A percentile compares a stretch with the other conserved stretches of the same genome.
Conservation (phyloP, 1,284 basidiomycete species). For the Trichosporon sp. region DNA sequence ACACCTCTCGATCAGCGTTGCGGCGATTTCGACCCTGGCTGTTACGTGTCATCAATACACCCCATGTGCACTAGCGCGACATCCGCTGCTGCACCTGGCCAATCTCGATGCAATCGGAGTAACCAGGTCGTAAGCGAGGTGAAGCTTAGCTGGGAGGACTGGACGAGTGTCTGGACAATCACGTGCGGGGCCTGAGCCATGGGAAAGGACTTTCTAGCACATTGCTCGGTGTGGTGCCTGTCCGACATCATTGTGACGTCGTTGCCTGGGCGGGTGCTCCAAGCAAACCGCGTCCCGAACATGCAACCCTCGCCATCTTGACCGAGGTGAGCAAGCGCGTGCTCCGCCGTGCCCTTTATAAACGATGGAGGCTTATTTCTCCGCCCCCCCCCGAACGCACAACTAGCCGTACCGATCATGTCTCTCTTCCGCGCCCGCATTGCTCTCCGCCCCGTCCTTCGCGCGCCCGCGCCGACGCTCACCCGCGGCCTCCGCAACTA, state of each 20-base stretch:
- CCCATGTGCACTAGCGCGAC: background rate
- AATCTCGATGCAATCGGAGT: background rate
- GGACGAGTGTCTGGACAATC: background rate
- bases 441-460: conserved; percentile 20
- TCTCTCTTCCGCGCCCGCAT: conserved; percentile 17
- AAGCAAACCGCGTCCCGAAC: background rate
- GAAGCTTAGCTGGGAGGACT: background rate
- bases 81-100: background rate
- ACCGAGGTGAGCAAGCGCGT: background rate
- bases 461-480: conserved; percentile 19
- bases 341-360: background rate
- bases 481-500: conserved; percentile 22
- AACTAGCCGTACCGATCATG: background rate
- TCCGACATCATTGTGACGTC: conserved; percentile 15
- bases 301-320: background rate
- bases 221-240: conserved; percentile 6
- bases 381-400: background rate
- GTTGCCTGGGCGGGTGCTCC: background rate
- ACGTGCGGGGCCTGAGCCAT: conserved; percentile 8
- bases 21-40: background rate
- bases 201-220: conserved; percentile 11
- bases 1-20: too few relatives aligned
- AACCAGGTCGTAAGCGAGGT: background rate
- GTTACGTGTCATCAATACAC: background rate
- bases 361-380: background rate